Conservation (phyloP, 2,329 filamentous ascomycete species). For the Malbranchea zuffiana region DNA sequence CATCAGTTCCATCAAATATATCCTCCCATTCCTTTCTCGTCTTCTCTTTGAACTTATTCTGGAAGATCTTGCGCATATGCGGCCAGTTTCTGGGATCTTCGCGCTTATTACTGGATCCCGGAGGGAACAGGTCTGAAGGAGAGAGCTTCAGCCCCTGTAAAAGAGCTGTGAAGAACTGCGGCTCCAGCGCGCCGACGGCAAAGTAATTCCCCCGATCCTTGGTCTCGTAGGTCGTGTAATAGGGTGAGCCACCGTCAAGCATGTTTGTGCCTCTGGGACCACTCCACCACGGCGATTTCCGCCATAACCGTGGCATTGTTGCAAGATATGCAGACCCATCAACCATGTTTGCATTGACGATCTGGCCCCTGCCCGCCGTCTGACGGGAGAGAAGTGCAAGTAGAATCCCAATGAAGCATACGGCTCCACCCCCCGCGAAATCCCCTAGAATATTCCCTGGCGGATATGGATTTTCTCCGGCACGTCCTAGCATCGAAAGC, state of each 20-base stretch:
- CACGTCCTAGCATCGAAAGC: conserved; percentile 62
- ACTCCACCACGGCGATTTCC: conserved; percentile 53
- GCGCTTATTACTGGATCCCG: conserved; percentile 42
- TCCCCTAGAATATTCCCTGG: conserved; percentile 80
- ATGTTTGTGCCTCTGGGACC: conserved; percentile 60
- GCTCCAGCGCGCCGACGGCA: conserved; percentile 83
- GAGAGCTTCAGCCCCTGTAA: conserved; percentile 55
- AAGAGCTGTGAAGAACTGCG: conserved; percentile 65
- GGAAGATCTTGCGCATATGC: conserved; percentile 51
- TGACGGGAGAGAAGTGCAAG: conserved; percentile 62
- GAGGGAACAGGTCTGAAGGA: conserved; percentile 33
- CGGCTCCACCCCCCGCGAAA: conserved; percentile 79
- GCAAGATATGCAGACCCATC: conserved; percentile 73
- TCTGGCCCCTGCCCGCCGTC: conserved; percentile 60
- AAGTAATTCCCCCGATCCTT: conserved; percentile 61
- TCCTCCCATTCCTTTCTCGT: conserved; percentile 70
- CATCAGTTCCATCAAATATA: conserved; percentile 82
- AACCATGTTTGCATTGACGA: conserved; percentile 95
- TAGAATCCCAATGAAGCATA: conserved; percentile 70
- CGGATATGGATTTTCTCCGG: conserved; percentile 58
- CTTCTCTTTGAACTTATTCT: conserved; percentile 54
- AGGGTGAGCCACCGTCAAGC: conserved; percentile 76
- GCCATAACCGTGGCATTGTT: conserved; percentile 60
- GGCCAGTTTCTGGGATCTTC: conserved; percentile 57
- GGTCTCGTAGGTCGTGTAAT: conserved; percentile 82